Evolutionary conservation across 345 rosid genomes (phyloP).

Genomic region (Barbarea vulgaris): DNA sequence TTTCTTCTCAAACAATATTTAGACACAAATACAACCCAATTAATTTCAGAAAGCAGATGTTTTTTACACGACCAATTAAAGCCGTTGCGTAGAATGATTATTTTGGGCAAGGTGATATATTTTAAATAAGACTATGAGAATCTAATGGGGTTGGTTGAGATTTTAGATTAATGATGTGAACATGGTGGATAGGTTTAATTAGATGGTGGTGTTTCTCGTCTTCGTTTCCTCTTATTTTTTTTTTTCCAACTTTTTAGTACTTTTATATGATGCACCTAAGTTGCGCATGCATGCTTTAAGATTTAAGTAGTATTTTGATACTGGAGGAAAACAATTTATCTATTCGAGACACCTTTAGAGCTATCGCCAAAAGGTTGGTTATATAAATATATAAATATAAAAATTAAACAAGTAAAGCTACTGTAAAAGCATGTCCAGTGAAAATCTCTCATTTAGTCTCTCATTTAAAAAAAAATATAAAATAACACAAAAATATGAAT

Average conservation of each 20-base stretch:
- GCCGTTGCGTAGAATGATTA: neutral
- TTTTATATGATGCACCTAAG: conserved; percentile 29
- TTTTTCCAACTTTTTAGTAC: neutral
- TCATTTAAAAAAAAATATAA: too few relatives aligned
- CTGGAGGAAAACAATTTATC: neutral
- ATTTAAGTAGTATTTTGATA: conserved; percentile 22
- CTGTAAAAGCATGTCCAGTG: too few relatives aligned
- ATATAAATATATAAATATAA: too few relatives aligned
- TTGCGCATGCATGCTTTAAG: conserved; percentile 37
- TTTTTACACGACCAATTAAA: neutral
- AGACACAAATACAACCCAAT: neutral
- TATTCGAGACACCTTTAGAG: conserved; percentile 3
- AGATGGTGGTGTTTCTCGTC: conserved; percentile 7
- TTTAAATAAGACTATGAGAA: neutral
- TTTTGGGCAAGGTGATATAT: neutral
- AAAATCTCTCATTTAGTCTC: too few relatives aligned
- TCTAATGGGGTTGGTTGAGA: conserved; percentile 27
- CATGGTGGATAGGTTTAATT: conserved; percentile 10
- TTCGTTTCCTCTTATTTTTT: neutral
- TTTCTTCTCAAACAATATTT: neutral
- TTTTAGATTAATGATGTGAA: conserved; percentile 25
- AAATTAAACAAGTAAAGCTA: neutral
- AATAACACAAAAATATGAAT: too few relatives aligned
- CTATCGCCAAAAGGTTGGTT: conserved; percentile 21
- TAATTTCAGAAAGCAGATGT: neutral